These are phyloP conservation scores for Malassezia arunalokei DNA, from an alignment of 1,284 basidiomycete genomes.

Conservation along the genomic window DNA sequence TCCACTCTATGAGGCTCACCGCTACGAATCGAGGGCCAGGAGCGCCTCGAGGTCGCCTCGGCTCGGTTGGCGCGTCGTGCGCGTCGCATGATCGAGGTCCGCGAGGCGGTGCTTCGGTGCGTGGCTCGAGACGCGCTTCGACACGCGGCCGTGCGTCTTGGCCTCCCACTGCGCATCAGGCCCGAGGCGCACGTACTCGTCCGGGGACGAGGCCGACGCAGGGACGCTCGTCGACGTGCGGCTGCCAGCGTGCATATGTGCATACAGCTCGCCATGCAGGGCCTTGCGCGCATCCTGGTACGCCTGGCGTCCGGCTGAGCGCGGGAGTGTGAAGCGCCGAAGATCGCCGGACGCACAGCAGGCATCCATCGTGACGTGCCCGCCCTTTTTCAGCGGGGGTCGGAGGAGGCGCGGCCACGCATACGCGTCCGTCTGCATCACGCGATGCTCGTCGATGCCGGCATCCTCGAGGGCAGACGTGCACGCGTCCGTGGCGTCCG, in stretches of 20 bases:
- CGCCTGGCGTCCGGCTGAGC: conserved; percentile 80
- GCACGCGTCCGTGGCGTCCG: background rate
- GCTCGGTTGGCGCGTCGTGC: conserved; percentile 10
- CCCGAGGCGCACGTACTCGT: conserved; percentile 1
- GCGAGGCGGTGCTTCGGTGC: conserved; percentile 4
- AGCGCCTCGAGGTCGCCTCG: conserved; percentile 10
- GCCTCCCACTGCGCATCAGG: conserved; percentile 8
- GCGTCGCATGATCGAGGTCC: background rate
- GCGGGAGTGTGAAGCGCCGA: conserved; percentile 77
- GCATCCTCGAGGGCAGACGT: background rate
- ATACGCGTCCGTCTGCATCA: conserved; percentile 28
- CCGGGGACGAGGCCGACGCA: background rate
- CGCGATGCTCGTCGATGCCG: conserved; percentile 14
- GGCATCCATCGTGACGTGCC: conserved; percentile 82
- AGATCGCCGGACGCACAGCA: conserved; percentile 75
- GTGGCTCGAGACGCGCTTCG: conserved; percentile 3
- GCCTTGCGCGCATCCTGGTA: conserved; percentile 92
- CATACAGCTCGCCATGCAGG: conserved; percentile 86
- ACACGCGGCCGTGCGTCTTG: background rate
- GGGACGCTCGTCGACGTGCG: background rate
- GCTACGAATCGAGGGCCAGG: background rate
- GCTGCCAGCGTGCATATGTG: conserved; percentile 52
- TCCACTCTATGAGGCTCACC: no score
- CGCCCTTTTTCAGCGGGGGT: conserved; percentile 77
- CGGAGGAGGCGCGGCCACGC: conserved; percentile 79